Conservation (phyloP, 805 yeast genomes). For the Kodamaea nitidulidarum region DNA sequence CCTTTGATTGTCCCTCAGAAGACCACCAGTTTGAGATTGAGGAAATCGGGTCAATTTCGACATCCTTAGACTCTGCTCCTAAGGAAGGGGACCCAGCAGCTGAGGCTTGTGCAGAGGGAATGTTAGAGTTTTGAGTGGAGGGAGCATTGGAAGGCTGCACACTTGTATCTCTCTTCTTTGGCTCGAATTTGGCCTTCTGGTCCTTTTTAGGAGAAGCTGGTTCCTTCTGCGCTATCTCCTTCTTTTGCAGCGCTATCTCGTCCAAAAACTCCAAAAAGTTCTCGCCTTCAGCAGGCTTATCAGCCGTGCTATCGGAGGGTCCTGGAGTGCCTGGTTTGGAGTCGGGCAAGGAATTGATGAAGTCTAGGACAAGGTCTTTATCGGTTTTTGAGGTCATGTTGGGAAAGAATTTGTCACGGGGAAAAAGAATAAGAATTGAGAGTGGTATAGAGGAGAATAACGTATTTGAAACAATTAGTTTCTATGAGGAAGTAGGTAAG, state of each 20-base stretch:
- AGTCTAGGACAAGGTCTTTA: slow-evolving; percentile 74
- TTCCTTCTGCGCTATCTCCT: slow-evolving; percentile 56
- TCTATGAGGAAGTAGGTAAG: too few species aligned
- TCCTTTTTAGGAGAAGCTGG: slow-evolving; percentile 23
- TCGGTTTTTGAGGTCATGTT: slow-evolving; percentile 30
- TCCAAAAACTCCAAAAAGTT: slow-evolving; percentile 58
- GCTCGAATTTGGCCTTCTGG: slow-evolving; percentile 31
- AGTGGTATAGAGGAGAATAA: too few species aligned
- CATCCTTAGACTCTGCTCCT: not conserved
- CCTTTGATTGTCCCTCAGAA: slow-evolving; percentile 61
- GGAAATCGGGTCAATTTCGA: slow-evolving; percentile 10
- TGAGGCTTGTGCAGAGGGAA: not conserved
- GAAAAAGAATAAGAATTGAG: not conserved
- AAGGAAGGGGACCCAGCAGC: not conserved
- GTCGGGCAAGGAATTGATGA: slow-evolving; percentile 75
- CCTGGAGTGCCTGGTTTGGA: slow-evolving; percentile 32
- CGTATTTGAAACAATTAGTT: too few species aligned
- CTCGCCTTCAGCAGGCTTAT: slow-evolving; percentile 38
- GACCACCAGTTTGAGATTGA: slow-evolving; percentile 70
- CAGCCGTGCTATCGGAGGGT: slow-evolving; percentile 16
- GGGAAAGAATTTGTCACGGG: not conserved
- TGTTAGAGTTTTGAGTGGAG: not conserved
- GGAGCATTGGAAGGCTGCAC: not conserved
- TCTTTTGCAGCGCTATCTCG: slow-evolving; percentile 61
- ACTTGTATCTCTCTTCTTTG: slow-evolving; percentile 20